Base-by-base conservation (phyloP, 2,329 filamentous ascomycete genomes). In the Stachybotrys elegans region DNA sequence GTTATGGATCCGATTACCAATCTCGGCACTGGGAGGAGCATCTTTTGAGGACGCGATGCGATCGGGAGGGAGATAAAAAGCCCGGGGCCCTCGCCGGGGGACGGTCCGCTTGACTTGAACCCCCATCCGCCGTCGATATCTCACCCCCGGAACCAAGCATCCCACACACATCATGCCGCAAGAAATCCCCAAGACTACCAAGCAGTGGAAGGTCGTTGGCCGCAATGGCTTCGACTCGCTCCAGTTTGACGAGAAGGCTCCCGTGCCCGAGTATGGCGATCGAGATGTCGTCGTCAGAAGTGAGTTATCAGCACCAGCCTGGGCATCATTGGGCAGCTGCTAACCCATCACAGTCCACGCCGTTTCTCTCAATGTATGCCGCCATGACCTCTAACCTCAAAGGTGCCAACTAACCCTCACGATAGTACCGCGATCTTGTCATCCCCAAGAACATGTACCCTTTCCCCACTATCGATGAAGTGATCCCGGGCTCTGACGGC, bases 231-330 rank as follows among this genome's bases (percentile, higher is more conserved):
- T 88, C 54, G 78, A 86, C 38, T 70, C 69, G 34, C 70, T 89
- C 31, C 63, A 72, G 54, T 75, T 78, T 53, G 65, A 73, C 47
- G 71, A 80, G 52, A 66, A 75, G 39, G n/a, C n/a, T n/a, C 71
- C 72, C 1, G 57, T 88, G 3, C 81, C 83, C 13, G 65, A 79
- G 51, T 57, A 84, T 2, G 84, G 84, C 38, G 84, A 88, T 43
- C 77, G 78, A 48, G 81, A 91, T 21, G 84, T 89, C 6, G 72
- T 91, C 25, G 80, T 91, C 53, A 85, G 84, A 62, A 43, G 63
- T 65, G 44, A 27, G 61, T 55, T 31, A 19, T 14, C 21, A 22
- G 14, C 22, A 23, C 4, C 13, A n/a, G n/a, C n/a, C n/a, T n/a
- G n/a, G n/a, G n/a, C n/a, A n/a, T n/a, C n/a, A n/a, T n/a, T n/a